Evolutionary conservation across 2,329 filamentous ascomycete species (phyloP), one percentile per base, ranked within the genome.

Genomic region (Fusarium penzigii): DNA sequence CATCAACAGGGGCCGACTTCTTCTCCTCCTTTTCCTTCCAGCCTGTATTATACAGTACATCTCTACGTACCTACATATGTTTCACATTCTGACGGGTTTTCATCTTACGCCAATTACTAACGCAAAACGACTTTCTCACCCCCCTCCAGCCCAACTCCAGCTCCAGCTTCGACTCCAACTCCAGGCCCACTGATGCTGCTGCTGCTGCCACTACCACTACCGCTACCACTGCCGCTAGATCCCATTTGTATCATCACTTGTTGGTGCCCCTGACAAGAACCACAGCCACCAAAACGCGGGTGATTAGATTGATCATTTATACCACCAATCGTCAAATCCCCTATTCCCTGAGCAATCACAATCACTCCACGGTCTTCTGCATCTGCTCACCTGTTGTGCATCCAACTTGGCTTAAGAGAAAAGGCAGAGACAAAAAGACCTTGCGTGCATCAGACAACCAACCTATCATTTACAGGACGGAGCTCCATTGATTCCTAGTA

Each of bases 311-410:
- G 16, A 39, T 51, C 51, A 53, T 45, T 42, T 52, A 48, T 54
- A 45, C 58, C 59, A 58, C 59, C 57, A 61, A 56, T 61, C 51
- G 52, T 51, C 58, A 52, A 58, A 43, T 56, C 46, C 48, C 52
- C 51, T 43, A 44, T 52, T 39, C 45, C 48, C 47, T 49, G 53
- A 48, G 38, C 41, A 48, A 32, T 40, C 39, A 51, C 20, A 25
- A 25, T 25, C 20, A 48, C 44, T 36, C 48, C 39, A 17, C 12
- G 29, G 34, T 29, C 44, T 45, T 42, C 40, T 40, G 40, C n/a
- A 42, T 42, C 41, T 48, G 42, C 42, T 38, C 49, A 32, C 39
- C 17, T 41, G 20, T 51, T 53, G 44, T 38, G 38, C 43, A 32
- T 44, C 47, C 40, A 44, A 45, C 46, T 49, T 56, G 20, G 20